A percentile compares a stretch with the other conserved stretches of the same genome.
These are phyloP conservation scores for Coniochaeta sp. DNA, from an alignment of 2,329 filamentous ascomycete species.

Conservation along the genomic window DNA sequence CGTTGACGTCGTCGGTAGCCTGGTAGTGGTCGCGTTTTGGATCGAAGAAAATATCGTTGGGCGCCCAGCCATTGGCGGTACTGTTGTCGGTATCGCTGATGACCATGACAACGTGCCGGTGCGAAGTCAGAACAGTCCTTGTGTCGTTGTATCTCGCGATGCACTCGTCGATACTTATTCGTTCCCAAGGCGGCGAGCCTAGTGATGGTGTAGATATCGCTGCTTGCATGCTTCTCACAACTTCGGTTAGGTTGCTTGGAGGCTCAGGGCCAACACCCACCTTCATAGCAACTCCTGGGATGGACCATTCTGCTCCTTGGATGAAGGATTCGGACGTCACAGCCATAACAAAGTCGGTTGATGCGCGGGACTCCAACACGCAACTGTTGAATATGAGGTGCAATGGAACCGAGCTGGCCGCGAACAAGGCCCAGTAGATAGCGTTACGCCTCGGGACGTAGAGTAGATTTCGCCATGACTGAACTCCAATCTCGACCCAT, in stretches of 20 bases:
- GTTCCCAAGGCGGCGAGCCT: background rate
- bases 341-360: slow-evolving; percentile 6
- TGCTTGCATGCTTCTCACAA: background rate
- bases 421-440: slow-evolving; percentile 14
- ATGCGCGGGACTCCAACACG: slow-evolving; percentile 3
- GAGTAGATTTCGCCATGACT: slow-evolving; percentile 31
- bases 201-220: background rate
- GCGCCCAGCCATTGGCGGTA: background rate
- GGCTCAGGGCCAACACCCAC: no score
- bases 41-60: background rate
- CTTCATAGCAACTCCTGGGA: background rate
- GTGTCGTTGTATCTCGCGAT: background rate
- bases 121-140: background rate
- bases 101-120: background rate
- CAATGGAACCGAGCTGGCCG: slow-evolving; percentile 17
- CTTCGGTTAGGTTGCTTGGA: background rate
- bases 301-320: background rate
- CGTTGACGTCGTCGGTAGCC: background rate
- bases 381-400: slow-evolving; percentile 18
- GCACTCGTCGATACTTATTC: background rate
- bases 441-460: slow-evolving; percentile 12
- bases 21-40: background rate
- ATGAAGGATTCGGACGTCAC: background rate
- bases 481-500: slow-evolving; percentile 35
- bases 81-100: background rate